Percentiles rank a stretch among this genome's conserved stretches.
phyloP scores from a whole-genome alignment of 2,329 filamentous ascomycete species.

The Coniochaeta ligniaria region DNA sequence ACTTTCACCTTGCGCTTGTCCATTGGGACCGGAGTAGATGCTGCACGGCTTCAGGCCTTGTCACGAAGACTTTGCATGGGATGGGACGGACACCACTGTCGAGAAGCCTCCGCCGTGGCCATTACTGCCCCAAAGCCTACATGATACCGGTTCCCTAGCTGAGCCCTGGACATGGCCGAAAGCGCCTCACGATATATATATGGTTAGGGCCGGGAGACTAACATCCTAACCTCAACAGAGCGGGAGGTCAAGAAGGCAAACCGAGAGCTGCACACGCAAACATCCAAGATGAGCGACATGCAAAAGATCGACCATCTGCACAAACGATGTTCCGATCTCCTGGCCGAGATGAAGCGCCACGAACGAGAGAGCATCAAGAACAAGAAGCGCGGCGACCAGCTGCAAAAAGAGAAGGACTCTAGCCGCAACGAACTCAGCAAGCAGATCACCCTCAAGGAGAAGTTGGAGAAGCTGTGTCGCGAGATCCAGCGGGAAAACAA shows the following conservation, averaged over 20 bases:
- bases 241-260: constrained; percentile 92
- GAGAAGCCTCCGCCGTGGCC: neutral
- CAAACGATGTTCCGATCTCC: constrained; percentile 82
- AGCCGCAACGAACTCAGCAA: constrained; percentile 84
- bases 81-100: neutral
- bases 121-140: neutral
- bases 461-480: constrained; percentile 90
- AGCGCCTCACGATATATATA: neutral
- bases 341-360: constrained; percentile 91
- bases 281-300: constrained; percentile 86
- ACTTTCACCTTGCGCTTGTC: constrained; percentile 5
- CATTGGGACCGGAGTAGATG: neutral
- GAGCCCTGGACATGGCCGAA: neutral
- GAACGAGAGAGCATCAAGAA: constrained; percentile 93
- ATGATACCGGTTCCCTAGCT: neutral
- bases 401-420: constrained; percentile 95
- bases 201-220: constrained; percentile 9
- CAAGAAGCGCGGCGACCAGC: constrained; percentile 86
- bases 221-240: constrained; percentile 43
- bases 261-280: constrained; percentile 78
- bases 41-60: neutral
- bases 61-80: neutral
- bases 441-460: constrained; percentile 86
- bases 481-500: constrained; percentile 97
- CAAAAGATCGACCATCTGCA: constrained; percentile 87